phyloP scores from a whole-genome alignment of 2,329 filamentous ascomycete genomes.

The Colletotrichum nymphaeae region DNA sequence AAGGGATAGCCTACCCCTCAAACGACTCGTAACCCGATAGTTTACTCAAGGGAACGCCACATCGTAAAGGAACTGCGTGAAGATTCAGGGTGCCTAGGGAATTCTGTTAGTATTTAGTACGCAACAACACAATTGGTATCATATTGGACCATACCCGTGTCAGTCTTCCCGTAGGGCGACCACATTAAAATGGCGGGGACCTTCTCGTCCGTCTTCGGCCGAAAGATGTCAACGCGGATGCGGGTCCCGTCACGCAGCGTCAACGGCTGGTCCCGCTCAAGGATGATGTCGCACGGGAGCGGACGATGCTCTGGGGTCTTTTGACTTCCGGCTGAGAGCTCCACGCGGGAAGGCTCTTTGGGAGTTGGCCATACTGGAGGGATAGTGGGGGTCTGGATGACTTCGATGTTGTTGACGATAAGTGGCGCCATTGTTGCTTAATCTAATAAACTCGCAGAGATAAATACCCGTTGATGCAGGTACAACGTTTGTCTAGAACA shows the following conservation, averaged over 20 bases:
- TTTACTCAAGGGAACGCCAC: not conserved
- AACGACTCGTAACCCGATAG: constrained; percentile 21
- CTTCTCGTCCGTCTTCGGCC: constrained; percentile 17
- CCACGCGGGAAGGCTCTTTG: constrained; percentile 13
- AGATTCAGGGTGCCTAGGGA: not conserved
- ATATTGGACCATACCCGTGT: not conserved
- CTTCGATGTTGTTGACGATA: constrained; percentile 9
- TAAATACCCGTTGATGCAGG: not conserved
- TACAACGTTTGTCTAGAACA: not conserved
- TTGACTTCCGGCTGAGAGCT: not conserved
- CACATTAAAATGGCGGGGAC: constrained; percentile 20
- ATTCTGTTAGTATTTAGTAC: not conserved
- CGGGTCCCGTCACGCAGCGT: constrained; percentile 9
- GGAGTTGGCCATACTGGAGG: constrained; percentile 5
- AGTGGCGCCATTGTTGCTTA: constrained; percentile 11
- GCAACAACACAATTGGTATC: not conserved
- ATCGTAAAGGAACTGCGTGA: not conserved
- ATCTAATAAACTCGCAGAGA: not conserved
- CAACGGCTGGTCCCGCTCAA: constrained; percentile 3
- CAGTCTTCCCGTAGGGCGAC: constrained; percentile 15
- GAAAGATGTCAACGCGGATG: constrained; percentile 13
- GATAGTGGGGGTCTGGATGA: constrained; percentile 3
- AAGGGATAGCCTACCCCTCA: not conserved
- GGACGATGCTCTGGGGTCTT: not conserved
- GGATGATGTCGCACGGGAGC: constrained; percentile 12